Conservation (phyloP, 2,329 filamentous ascomycete genomes). For the Podosphaera xanthii region DNA sequence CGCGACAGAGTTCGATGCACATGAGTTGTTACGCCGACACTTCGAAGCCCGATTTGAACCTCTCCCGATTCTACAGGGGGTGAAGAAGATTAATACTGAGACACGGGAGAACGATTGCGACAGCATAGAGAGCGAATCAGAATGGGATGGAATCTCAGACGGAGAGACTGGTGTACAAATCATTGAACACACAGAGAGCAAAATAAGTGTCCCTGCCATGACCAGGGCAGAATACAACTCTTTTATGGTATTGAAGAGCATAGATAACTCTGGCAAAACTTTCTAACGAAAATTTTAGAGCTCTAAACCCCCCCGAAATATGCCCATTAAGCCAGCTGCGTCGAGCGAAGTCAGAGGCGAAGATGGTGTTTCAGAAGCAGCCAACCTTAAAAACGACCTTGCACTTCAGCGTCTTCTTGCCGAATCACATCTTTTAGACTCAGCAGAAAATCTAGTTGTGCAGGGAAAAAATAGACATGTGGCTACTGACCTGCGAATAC, state of each 20-base stretch:
- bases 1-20: slow-evolving; percentile 27
- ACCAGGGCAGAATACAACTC: slow-evolving; percentile 50
- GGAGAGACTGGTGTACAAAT: slow-evolving; percentile 22
- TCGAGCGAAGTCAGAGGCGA: slow-evolving; percentile 15
- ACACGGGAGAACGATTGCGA: slow-evolving; percentile 10
- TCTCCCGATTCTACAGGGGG: slow-evolving; percentile 22
- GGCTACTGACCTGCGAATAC: slow-evolving; percentile 64
- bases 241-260: slow-evolving; percentile 39
- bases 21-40: slow-evolving; percentile 57
- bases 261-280: neutral
- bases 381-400: slow-evolving; percentile 72
- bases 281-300: slow-evolving; percentile 6
- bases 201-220: slow-evolving; percentile 19
- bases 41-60: slow-evolving; percentile 81
- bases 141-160: slow-evolving; percentile 41
- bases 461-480: slow-evolving; percentile 53
- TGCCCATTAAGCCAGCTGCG: slow-evolving; percentile 9
- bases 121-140: slow-evolving; percentile 20
- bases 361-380: slow-evolving; percentile 34
- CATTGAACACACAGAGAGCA: slow-evolving; percentile 19
- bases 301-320: slow-evolving; percentile 12
- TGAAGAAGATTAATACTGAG: slow-evolving; percentile 5
- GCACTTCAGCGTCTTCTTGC: slow-evolving; percentile 73
- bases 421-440: slow-evolving; percentile 71
- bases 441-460: slow-evolving; percentile 25